Evolutionary conservation across 768 basidiomycete genomes (phyloP).

Genomic region (Leucogyrophana mollusca): DNA sequence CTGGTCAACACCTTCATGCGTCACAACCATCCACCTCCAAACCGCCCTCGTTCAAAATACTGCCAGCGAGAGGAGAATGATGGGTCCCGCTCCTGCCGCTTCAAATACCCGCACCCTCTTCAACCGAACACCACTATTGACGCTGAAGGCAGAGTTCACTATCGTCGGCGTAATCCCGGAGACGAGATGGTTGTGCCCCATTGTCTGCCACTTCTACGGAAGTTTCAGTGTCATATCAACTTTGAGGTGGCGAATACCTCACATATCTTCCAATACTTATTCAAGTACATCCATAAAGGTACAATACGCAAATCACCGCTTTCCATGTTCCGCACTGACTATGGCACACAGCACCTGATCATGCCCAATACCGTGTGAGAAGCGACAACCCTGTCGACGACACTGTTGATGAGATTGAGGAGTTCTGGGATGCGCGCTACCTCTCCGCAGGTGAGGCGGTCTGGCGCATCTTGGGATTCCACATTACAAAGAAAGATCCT

Average conservation of each 20-base stretch:
- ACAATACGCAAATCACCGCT: no score
- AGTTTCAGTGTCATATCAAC: constrained; percentile 36
- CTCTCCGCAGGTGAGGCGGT: constrained; percentile 34
- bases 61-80: constrained; percentile 20
- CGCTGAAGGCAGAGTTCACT: constrained; percentile 25
- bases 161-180: constrained; percentile 17
- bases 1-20: constrained; percentile 33
- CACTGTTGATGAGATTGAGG: constrained; percentile 32
- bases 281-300: constrained; percentile 42
- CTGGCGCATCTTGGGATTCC: constrained; percentile 35
- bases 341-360: constrained; percentile 19
- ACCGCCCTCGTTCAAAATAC: constrained; percentile 19
- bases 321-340: no score
- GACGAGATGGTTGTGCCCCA: constrained; percentile 33
- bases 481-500: constrained; percentile 33
- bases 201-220: constrained; percentile 18
- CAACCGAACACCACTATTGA: constrained; percentile 25
- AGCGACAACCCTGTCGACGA: no score
- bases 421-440: constrained; percentile 34
- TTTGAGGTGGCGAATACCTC: constrained; percentile 29
- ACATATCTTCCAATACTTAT: constrained; percentile 37
- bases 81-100: constrained; percentile 19
- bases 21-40: constrained; percentile 26
- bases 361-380: constrained; percentile 5
- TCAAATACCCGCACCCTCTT: constrained; percentile 16